These are phyloP conservation scores for Phylloporus sp. DNA, from an alignment of 768 basidiomycete genomes.

Conservation along the genomic window DNA sequence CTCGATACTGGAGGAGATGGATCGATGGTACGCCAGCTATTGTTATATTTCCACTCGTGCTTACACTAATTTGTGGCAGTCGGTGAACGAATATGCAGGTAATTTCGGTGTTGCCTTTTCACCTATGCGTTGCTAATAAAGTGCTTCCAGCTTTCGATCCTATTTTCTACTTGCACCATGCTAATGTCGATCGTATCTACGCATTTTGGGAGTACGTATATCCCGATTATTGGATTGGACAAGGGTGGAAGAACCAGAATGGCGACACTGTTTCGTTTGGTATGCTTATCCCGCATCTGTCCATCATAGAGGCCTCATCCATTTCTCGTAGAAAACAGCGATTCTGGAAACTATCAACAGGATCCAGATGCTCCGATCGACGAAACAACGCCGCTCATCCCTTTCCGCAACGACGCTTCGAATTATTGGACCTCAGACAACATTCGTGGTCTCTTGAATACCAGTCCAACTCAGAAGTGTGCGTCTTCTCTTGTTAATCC, in stretches of 20 bases:
- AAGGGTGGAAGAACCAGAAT: conserved; percentile 10
- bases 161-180: conserved; percentile 19
- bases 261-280: conserved; percentile 5
- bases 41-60: background rate
- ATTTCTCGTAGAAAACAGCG: background rate
- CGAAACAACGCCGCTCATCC: background rate
- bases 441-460: conserved; percentile 1
- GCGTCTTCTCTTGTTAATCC: background rate
- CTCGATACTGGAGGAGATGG: conserved; percentile 15
- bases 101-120: background rate
- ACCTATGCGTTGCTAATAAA: background rate
- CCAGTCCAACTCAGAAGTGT: conserved; percentile 4
- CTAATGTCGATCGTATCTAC: conserved; percentile 17
- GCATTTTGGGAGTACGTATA: conserved; percentile 23
- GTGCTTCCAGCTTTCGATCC: conserved; percentile 12
- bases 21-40: conserved; percentile 9
- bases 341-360: background rate
- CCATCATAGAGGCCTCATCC: background rate
- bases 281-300: background rate
- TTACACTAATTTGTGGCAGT: conserved; percentile 1
- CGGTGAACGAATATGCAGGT: conserved; percentile 20
- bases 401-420: conserved; percentile 8
- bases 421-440: conserved; percentile 18
- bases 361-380: background rate
- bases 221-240: conserved; percentile 12